Evolutionary conservation across 768 basidiomycete species (phyloP), one percentile per base, ranked within the genome.

Genomic region (Guyanaporus albipodus): DNA sequence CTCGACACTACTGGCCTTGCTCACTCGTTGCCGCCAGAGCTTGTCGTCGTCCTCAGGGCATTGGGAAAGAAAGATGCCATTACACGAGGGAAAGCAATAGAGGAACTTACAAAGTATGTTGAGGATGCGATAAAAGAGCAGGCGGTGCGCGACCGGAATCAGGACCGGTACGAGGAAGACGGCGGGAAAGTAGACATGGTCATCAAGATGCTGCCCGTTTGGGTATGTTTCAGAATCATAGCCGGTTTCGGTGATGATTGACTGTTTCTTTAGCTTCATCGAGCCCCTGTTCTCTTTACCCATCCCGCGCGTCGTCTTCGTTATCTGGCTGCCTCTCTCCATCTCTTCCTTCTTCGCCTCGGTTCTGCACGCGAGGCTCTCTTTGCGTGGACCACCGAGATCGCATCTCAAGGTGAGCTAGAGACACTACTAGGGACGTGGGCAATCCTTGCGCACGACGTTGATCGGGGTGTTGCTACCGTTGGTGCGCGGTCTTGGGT

Each of bases 41-140:
- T 98, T 18, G 74, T 93, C 7, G 80, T 97, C 38, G 77, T 92
- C 3, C 74, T 97, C 43, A 71, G 91, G 39, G 77, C 79, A 52
- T 72, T 98, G 42, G 82, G 79, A 22, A 98, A 98, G 78, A 95
- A 95, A 70, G 91, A 94, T 46, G 76, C 78, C 22, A 76, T 91
- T 23, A 97, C 95, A 2, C 87, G 89, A 65, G 68, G 76, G 18
- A 82, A 84, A 57, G 94, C 91, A 1, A 68, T 97, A 52, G 93
- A 96, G 60, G 94, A 95, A 49, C 67, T 98, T 23, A 61, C 69
- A 8, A 74, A 63, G 2, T 91, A 87, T 86, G 70, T 91, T 4
- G 79, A 80, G 21, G 74, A 70, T 35, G 74, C 74, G 32, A 58
- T 64, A 51, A 67, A 64, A 37, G 74, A 74, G 31, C 69, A 68